Percentiles rank a stretch among this genome's conserved stretches.
Evolutionary conservation across 306 rosid genomes (phyloP).

Genomic region (Leucaena leucocephala): DNA sequence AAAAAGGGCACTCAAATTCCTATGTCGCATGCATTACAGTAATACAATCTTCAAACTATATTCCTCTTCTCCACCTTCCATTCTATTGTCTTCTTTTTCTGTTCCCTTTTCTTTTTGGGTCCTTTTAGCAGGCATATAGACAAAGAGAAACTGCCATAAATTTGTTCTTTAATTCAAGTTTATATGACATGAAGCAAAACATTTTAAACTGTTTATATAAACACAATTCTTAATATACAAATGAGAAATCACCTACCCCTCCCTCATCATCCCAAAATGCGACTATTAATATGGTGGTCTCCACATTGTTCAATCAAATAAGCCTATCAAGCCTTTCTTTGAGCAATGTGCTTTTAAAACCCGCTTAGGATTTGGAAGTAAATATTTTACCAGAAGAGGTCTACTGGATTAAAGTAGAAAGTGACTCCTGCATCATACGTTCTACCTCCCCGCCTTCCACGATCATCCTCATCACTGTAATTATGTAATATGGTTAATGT

Average conservation of each 20-base stretch:
- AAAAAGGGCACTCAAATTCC: neutral
- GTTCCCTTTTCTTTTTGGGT: conserved; percentile 45
- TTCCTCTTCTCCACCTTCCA: conserved; percentile 19
- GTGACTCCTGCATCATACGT: conserved; percentile 81
- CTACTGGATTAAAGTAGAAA: conserved; percentile 72
- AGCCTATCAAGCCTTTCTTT: neutral
- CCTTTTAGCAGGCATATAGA: neutral
- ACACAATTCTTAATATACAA: neutral
- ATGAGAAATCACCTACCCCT: conserved; percentile 7
- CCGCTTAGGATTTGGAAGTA: neutral
- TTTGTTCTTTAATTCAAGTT: neutral
- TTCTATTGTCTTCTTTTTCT: conserved; percentile 10
- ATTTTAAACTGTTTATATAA: conserved; percentile 67
- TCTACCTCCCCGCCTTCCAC: conserved; percentile 91
- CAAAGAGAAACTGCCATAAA: conserved; percentile 11
- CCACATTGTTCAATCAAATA: neutral
- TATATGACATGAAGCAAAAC: conserved; percentile 37
- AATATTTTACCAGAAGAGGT: conserved; percentile 78
- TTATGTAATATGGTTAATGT: conserved; percentile 33
- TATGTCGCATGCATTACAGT: neutral
- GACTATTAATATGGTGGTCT: neutral
- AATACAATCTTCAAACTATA: neutral
- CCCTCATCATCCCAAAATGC: neutral
- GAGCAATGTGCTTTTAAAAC: conserved; percentile 19
- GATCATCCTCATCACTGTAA: conserved; percentile 86